Base-by-base conservation (phyloP, 2,329 filamentous ascomycete genomes). In the Incumbomyces lentus region DNA sequence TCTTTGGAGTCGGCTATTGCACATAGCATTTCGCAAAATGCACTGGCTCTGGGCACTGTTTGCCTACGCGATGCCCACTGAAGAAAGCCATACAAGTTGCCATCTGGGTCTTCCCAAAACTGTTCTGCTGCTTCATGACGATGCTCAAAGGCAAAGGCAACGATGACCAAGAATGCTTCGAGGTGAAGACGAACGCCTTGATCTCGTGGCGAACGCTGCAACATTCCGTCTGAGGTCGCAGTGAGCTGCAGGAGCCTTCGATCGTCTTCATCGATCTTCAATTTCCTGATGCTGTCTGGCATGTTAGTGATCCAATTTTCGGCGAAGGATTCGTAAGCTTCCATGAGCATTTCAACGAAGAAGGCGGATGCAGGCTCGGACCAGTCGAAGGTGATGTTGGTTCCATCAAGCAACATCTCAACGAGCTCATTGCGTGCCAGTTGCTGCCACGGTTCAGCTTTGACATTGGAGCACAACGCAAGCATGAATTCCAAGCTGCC, bases 41-140 rank as follows among this genome's bases (percentile, higher is more conserved):
- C 89, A 51, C 87, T 92, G 49, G 94, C 89, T 18, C 95, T 76
- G n/a, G 92, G 92, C 0, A 93, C 95, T 0, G 93, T 95, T 50
- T 94, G 88, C 57, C 92, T 77, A 56, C 87, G 83, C 2, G 92
- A 95, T n/a, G 89, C 86, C 92, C 92, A 98, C 53, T 94, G 86
- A 62, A 98, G 75, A 61, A 98, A 98, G 0, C 92, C 92, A 52
- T 89, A 86, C 29, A 98, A 71, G 56, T 95, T 95, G 60, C 88
- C 88, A 58, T 98, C 92, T 1, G 84, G 81, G 60, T 95, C 89
- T 29, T 78, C 77, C 92, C 92, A 98, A 56, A 96, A 96, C 38
- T 82, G 84, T 59, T 86, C 79, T 8, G 89, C 86, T 19, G 87
- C 84, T 43, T 95, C 86, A 13, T 84, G 78, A 31, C 88, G 82